phyloP scores from a whole-genome alignment of 176 grass and related monocot species.

The Phyllostachys edulis region DNA sequence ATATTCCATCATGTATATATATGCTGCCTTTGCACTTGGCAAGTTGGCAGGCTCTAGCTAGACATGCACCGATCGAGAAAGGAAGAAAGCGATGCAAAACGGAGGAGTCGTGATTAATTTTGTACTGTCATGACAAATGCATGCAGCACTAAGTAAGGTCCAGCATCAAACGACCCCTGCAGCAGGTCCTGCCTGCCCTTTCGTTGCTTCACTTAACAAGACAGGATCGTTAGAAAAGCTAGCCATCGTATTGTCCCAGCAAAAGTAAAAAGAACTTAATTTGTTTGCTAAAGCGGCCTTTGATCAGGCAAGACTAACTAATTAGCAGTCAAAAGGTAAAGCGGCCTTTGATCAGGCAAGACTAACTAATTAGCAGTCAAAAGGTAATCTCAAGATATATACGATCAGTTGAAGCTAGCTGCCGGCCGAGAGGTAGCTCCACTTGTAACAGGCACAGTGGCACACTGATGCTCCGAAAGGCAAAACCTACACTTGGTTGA shows the following conservation, averaged over 20 bases:
- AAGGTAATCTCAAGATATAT: neutral
- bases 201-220: neutral
- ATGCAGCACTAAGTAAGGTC: neutral
- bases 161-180: neutral
- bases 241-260: slow-evolving; percentile 26
- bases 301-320: slow-evolving; percentile 16
- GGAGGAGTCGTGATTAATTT: neutral
- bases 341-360: slow-evolving; percentile 23
- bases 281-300: slow-evolving; percentile 19
- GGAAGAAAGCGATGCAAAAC: neutral
- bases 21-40: neutral
- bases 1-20: neutral
- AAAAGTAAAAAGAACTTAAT: neutral
- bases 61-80: neutral
- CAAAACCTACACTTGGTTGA: neutral
- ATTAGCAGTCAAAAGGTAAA: slow-evolving; percentile 7
- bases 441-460: neutral
- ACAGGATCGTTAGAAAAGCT: slow-evolving; percentile 4
- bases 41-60: neutral
- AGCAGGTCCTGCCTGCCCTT: neutral
- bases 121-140: neutral
- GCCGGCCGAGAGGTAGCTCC: neutral
- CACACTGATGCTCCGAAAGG: neutral
- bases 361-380: slow-evolving; percentile 10
- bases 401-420: neutral